Evolutionary conservation across 2,329 filamentous ascomycete genomes (phyloP).

Genomic region (Ascochyta viciae-villosae): DNA sequence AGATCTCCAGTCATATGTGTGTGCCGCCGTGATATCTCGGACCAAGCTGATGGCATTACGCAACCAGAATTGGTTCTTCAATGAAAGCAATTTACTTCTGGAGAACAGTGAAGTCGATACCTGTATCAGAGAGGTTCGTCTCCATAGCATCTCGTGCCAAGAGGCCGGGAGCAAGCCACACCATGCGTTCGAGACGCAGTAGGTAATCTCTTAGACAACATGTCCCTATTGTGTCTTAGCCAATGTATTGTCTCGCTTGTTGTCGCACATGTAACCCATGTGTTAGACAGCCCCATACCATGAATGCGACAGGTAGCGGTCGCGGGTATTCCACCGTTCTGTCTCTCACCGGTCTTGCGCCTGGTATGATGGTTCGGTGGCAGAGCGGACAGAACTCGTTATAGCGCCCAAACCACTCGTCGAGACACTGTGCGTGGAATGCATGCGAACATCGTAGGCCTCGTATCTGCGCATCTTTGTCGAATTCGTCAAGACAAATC

Average conservation of each 20-base stretch:
- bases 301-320: slow-evolving; percentile 28
- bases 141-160: not conserved
- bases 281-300: slow-evolving; percentile 30
- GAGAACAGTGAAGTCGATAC: too few species aligned
- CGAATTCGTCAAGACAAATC: slow-evolving; percentile 48
- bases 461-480: slow-evolving; percentile 42
- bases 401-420: slow-evolving; percentile 47
- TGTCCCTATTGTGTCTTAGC: slow-evolving; percentile 12
- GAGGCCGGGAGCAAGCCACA: not conserved
- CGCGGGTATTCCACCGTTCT: slow-evolving; percentile 15
- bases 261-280: not conserved
- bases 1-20: not conserved
- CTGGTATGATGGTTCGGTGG: slow-evolving; percentile 46
- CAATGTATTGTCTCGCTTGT: not conserved
- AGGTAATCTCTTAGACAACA: slow-evolving; percentile 3
- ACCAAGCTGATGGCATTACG: not conserved
- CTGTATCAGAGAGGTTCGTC: too few species aligned
- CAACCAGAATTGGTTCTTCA: too few species aligned
- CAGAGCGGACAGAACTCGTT: slow-evolving; percentile 51
- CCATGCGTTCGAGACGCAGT: not conserved
- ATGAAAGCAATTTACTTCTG: too few species aligned
- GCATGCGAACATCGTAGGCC: slow-evolving; percentile 46
- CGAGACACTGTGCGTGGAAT: slow-evolving; percentile 47
- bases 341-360: slow-evolving; percentile 17
- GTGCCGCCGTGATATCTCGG: not conserved